Evolutionary conservation across 2,329 filamentous ascomycete species (phyloP).

Genomic region (Incumbomyces lentus): DNA sequence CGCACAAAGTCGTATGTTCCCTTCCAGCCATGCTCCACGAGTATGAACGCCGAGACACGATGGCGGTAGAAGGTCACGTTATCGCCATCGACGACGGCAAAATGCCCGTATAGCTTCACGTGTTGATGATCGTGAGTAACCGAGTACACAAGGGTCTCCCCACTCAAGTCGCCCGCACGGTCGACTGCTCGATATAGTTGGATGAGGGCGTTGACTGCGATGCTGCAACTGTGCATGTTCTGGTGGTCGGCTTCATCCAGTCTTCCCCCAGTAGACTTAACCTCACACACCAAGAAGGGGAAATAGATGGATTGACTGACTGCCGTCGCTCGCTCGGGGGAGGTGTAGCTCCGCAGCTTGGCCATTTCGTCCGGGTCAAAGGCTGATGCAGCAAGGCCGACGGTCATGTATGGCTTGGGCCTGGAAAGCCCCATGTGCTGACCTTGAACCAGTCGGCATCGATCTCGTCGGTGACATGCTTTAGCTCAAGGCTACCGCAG

Average conservation of each 20-base stretch:
- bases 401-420: background rate
- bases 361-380: constrained; percentile 2
- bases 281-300: constrained; percentile 3
- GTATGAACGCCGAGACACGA: background rate
- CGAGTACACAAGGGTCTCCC: constrained; percentile 7
- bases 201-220: background rate
- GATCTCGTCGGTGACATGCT: constrained; percentile 5
- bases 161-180: background rate
- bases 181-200: constrained; percentile 1
- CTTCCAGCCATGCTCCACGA: constrained; percentile 1
- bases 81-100: constrained; percentile 1
- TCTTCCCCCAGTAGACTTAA: background rate
- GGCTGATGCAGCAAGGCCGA: constrained; percentile 1
- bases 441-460: background rate
- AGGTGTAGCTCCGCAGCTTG: background rate
- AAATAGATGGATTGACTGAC: constrained; percentile 1
- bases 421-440: background rate
- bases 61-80: constrained; percentile 6
- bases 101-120: constrained; percentile 5
- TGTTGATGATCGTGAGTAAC: constrained; percentile 1
- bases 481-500: background rate
- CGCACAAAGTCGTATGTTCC: constrained; percentile 8
- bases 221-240: constrained; percentile 3
- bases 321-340: background rate
- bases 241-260: background rate